A percentile compares a stretch with the other conserved stretches of the same genome.
phyloP scores from a whole-genome alignment of 108 stramenopile species.

The Conticribra weissflogii region DNA sequence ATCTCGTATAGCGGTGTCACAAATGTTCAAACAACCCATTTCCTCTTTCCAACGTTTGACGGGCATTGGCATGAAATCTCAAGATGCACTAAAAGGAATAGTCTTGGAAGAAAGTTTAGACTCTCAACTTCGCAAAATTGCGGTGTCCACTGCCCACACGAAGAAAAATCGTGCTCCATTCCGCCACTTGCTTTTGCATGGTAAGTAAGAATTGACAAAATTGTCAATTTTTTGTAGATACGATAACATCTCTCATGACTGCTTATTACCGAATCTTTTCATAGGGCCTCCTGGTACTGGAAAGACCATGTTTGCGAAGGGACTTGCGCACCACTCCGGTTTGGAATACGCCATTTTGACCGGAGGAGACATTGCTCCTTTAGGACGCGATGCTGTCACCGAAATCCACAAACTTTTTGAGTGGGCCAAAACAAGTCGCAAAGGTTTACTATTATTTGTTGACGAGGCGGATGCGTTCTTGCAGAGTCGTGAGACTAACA shows the following conservation, averaged over 20 bases:
- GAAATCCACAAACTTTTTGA: conserved; percentile 99
- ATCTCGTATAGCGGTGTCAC: conserved; percentile 75
- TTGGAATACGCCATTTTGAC: conserved; percentile 98
- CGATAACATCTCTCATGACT: background rate
- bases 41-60: conserved; percentile 59
- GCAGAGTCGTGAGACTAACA: conserved; percentile 86
- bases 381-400: conserved; percentile 98
- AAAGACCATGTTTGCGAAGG: conserved; percentile 99
- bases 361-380: conserved; percentile 98
- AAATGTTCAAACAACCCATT: conserved; percentile 62
- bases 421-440: conserved; percentile 95
- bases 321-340: conserved; percentile 94
- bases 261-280: conserved; percentile 10
- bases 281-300: conserved; percentile 96
- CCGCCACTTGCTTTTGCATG: conserved; percentile 97
- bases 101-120: conserved; percentile 89
- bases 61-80: conserved; percentile 68
- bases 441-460: conserved; percentile 96
- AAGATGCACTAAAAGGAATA: conserved; percentile 94
- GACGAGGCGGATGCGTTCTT: conserved; percentile 99
- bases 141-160: conserved; percentile 95
- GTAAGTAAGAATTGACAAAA: conserved; percentile 31
- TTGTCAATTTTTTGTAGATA: background rate
- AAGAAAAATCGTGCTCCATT: conserved; percentile 98
- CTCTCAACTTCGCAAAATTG: conserved; percentile 89